Percentiles rank a stretch among this genome's conserved stretches.
These are phyloP conservation scores for Alternaria atra DNA, from an alignment of 2,329 filamentous ascomycete species.

Conservation along the genomic window DNA sequence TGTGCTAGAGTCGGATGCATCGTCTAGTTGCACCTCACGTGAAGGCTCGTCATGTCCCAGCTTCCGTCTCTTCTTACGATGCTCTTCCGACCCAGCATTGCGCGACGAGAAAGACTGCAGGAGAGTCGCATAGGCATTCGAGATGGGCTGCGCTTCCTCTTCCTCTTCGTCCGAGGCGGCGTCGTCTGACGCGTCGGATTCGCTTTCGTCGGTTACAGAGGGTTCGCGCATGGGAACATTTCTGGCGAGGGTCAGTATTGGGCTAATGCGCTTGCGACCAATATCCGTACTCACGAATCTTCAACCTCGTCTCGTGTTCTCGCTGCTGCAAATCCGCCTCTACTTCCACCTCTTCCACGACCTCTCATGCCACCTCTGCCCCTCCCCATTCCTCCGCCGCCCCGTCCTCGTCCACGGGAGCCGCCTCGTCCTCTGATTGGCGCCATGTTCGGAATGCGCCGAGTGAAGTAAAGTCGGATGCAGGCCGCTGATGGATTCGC, in stretches of 20 bases:
- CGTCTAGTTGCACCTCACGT: constrained; percentile 15
- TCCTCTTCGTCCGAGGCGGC: constrained; percentile 35
- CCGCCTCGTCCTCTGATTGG: constrained; percentile 32
- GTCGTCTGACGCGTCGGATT: constrained; percentile 33
- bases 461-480: neutral
- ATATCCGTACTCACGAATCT: constrained; percentile 43
- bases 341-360: constrained; percentile 18
- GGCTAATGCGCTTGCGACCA: constrained; percentile 1
- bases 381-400: constrained; percentile 8
- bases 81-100: constrained; percentile 52
- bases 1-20: constrained; percentile 4
- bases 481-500: neutral
- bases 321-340: constrained; percentile 43
- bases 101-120: constrained; percentile 60
- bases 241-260: constrained; percentile 25
- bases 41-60: constrained; percentile 44
- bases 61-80: constrained; percentile 64
- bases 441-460: constrained; percentile 20
- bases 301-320: constrained; percentile 39
- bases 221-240: constrained; percentile 25
- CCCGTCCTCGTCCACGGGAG: constrained; percentile 20
- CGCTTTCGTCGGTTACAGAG: constrained; percentile 28
- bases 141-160: constrained; percentile 33
- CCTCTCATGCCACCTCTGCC: constrained; percentile 15
- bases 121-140: constrained; percentile 64